Conservation (phyloP, 768 basidiomycete genomes). For the Pleurotus ostreatus region DNA sequence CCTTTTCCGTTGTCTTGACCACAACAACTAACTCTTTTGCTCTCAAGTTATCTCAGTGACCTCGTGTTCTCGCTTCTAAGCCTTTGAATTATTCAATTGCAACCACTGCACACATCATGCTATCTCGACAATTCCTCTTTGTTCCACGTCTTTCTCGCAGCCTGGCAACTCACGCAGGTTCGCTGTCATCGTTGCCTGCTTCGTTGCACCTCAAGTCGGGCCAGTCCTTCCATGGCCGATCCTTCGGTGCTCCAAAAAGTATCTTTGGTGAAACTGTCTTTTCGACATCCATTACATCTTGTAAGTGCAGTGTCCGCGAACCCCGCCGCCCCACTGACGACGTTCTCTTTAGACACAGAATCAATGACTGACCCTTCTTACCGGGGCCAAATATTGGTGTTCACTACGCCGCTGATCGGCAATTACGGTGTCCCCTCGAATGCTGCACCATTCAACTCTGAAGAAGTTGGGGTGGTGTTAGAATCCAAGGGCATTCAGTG, state of each 20-base stretch:
- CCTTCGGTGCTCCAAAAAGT: constrained; percentile 85
- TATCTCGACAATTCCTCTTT: constrained; percentile 49
- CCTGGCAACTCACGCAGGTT: constrained; percentile 63
- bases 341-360: constrained; percentile 75
- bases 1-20: constrained; percentile 18
- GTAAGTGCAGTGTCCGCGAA: constrained; percentile 39
- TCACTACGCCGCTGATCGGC: constrained; percentile 96
- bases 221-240: constrained; percentile 84
- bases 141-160: constrained; percentile 45
- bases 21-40: constrained; percentile 1
- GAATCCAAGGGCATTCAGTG: constrained; percentile 91
- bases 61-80: constrained; percentile 77
- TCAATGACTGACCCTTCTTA: constrained; percentile 99
- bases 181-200: constrained; percentile 58
- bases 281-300: constrained; percentile 97
- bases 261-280: constrained; percentile 98
- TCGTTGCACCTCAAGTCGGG: constrained; percentile 91
- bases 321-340: not conserved
- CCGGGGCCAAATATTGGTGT: constrained; percentile 95
- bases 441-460: constrained; percentile 60
- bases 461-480: constrained; percentile 82
- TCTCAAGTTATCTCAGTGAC: constrained; percentile 79
- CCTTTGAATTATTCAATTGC: constrained; percentile 24
- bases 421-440: constrained; percentile 97
- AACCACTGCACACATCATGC: constrained; percentile 37